A percentile compares a stretch with the other conserved stretches of the same genome.
phyloP scores from a whole-genome alignment of 2,329 filamentous ascomycete species.

The Elsinoe ampelina region DNA sequence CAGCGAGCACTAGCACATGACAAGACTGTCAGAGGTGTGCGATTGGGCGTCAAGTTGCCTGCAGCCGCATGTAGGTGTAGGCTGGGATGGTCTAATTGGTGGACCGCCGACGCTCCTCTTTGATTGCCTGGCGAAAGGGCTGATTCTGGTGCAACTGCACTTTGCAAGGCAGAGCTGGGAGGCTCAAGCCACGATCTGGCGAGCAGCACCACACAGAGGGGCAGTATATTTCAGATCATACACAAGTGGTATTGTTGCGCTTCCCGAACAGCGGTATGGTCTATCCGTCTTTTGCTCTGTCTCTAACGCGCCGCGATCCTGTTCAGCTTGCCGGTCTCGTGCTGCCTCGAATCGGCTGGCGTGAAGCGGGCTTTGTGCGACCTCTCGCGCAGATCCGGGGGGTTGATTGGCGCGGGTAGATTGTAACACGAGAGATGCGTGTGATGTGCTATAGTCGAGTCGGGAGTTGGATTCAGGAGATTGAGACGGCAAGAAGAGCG shows the following conservation, averaged over 20 bases:
- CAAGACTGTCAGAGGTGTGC: constrained; percentile 2
- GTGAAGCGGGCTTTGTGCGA: constrained; percentile 9
- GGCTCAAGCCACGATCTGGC: background rate
- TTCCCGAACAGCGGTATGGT: background rate
- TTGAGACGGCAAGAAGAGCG: background rate
- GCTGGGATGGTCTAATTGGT: background rate
- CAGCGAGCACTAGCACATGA: constrained; percentile 12
- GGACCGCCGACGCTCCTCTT: background rate
- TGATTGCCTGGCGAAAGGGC: background rate
- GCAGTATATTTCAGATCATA: background rate
- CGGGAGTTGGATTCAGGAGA: background rate
- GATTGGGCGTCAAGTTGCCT: constrained; percentile 4
- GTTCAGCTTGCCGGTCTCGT: background rate
- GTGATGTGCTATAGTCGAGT: background rate
- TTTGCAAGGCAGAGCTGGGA: background rate
- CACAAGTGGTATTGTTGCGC: background rate
- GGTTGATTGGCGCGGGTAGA: background rate
- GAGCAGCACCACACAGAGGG: background rate
- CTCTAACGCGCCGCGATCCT: background rate
- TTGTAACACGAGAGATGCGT: constrained; percentile 4
- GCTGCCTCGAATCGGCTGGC: background rate
- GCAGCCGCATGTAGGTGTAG: background rate
- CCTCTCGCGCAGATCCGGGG: background rate
- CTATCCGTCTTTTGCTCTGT: background rate
- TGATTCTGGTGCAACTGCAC: background rate